A percentile compares a stretch with the other conserved stretches of the same genome.
These are phyloP conservation scores for Boletus semigastroideus DNA, from an alignment of 1,284 basidiomycete genomes.

Conservation along the genomic window DNA sequence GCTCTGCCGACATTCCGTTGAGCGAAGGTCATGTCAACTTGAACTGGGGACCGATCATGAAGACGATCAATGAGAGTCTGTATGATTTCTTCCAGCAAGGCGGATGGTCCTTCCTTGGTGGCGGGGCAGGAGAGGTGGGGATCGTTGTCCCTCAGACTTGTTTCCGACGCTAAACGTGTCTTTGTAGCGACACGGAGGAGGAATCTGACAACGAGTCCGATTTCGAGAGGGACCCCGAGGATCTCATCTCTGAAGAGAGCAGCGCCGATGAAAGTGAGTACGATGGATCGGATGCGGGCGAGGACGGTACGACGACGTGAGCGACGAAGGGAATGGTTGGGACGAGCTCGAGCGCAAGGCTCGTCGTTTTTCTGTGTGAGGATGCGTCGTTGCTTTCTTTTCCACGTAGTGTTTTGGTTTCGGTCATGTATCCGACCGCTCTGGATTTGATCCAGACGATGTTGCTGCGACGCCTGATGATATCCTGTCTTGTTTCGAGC, in stretches of 20 bases:
- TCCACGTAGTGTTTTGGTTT: conserved; percentile 9
- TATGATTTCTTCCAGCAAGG: conserved; percentile 95
- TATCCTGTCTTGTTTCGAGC: too few species aligned
- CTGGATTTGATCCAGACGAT: neutral
- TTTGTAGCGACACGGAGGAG: conserved; percentile 65
- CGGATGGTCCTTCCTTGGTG: conserved; percentile 96
- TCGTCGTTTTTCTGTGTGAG: conserved; percentile 23
- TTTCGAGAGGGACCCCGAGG: conserved; percentile 69
- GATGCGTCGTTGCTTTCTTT: neutral
- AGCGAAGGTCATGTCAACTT: conserved; percentile 97
- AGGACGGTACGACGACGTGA: conserved; percentile 67
- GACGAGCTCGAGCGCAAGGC: conserved; percentile 92
- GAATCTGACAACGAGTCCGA: conserved; percentile 77
- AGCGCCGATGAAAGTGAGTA: conserved; percentile 58
- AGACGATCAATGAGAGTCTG: conserved; percentile 93
- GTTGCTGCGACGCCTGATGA: too few species aligned
- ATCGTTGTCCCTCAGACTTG: neutral
- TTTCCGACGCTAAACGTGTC: conserved; percentile 6
- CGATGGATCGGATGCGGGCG: conserved; percentile 63
- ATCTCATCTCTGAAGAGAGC: conserved; percentile 50
- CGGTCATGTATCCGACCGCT: neutral
- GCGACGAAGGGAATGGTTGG: conserved; percentile 92
- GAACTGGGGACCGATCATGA: conserved; percentile 98
- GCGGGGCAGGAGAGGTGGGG: conserved; percentile 64
- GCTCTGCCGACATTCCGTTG: conserved; percentile 94